Evolutionary conservation across 495 filamentous ascomycete species (phyloP).

Genomic region (Neurospora sublineolata): DNA sequence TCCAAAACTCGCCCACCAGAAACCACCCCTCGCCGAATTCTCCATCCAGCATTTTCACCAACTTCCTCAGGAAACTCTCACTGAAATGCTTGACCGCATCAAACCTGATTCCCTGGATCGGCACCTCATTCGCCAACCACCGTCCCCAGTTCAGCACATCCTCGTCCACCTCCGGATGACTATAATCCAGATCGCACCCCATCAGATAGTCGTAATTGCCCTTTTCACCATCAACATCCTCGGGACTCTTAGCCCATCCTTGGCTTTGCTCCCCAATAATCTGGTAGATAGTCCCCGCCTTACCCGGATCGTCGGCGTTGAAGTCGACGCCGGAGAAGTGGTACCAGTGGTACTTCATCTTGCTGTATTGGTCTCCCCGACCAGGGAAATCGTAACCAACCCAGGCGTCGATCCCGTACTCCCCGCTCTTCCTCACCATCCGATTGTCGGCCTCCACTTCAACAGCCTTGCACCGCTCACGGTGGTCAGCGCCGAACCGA

Average conservation of each 20-base stretch:
- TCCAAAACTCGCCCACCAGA: conserved; percentile 63
- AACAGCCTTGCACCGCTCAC: conserved; percentile 46
- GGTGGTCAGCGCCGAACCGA: conserved; percentile 57
- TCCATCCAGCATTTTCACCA: conserved; percentile 43
- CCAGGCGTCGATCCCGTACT: conserved; percentile 58
- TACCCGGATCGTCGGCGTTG: conserved; percentile 44
- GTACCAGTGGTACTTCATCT: conserved; percentile 54
- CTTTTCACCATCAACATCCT: conserved; percentile 48
- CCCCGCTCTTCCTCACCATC: conserved; percentile 41
- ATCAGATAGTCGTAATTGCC: conserved; percentile 54
- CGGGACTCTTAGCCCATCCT: conserved; percentile 44
- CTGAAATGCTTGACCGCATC: conserved; percentile 67
- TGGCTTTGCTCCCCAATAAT: conserved; percentile 48
- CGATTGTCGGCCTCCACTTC: conserved; percentile 53
- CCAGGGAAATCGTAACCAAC: conserved; percentile 55
- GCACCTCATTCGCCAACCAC: conserved; percentile 50
- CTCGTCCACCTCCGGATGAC: conserved; percentile 49
- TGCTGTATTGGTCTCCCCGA: conserved; percentile 46
- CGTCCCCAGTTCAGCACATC: conserved; percentile 57
- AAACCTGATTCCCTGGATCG: conserved; percentile 57
- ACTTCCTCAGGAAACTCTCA: conserved; percentile 48
- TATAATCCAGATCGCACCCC: conserved; percentile 57
- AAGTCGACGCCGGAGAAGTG: conserved; percentile 64
- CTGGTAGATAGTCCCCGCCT: conserved; percentile 49
- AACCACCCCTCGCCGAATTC: conserved; percentile 44